Base-by-base conservation (phyloP, 306 rosid species). In the Astragalus membranaceus region DNA sequence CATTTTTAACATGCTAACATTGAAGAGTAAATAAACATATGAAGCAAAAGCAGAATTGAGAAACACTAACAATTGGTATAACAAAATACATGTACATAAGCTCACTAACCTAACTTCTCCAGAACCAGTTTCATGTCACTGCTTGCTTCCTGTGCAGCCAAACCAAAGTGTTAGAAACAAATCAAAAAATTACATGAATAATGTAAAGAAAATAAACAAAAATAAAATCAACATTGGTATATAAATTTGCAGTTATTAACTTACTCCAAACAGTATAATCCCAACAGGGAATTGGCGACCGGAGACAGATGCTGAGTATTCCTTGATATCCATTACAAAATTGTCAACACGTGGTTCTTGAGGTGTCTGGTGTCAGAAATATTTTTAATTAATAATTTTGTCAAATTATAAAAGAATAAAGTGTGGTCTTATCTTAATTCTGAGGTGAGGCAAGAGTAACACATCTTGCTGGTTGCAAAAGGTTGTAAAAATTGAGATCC, bases 241-340 rank as follows among this genome's bases (percentile, higher is more conserved):
- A 67, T 52, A 70, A 16, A 43, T 53, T 49, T 10, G 44, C 41
- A 36, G 62, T 63, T 26, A 58, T 49, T 47, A 53, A 72, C 81
- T 75, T 80, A 83, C 86, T 62, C 87, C 84, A 71, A 83, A 79
- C 75, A 83, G 61, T 39, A 83, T 70, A 36, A 83, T 73, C 43
- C 81, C 84, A 46, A 42, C 58, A 16, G 84, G 87, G 42, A 71
- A 82, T 42, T 70, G 63, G 64, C 66, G 20, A 32, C 55, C 7
- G 47, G 86, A 82, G 70, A 79, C 77, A 49, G 79, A 61, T 11
- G 74, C 71, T 7, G 87, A 47, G 77, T 75, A 79, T n/a, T 67
- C 81, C 67, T 79, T 79, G 76, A 83, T 72, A 67, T 76, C 77
- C 71, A 11, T 55, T 15, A 75, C 33, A 56, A 83, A 83, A 51